Base-by-base conservation (phyloP, 495 filamentous ascomycete species). In the Podospora australis region DNA sequence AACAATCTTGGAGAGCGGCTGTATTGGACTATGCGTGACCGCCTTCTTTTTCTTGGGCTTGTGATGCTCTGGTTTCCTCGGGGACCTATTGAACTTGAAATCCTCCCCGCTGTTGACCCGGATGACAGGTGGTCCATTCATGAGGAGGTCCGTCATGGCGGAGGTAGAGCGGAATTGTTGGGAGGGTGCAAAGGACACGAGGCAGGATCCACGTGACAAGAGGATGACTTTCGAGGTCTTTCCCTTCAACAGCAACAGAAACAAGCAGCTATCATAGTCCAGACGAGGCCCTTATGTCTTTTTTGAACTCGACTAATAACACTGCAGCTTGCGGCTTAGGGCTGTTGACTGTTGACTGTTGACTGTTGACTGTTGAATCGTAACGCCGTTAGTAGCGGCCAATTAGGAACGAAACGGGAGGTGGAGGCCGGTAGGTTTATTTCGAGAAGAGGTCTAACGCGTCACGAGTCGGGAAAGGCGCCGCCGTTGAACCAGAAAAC, bases 101-200 rank as follows among this genome's bases (percentile, higher is more conserved):
- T 56, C 44, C 19, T 36, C 38, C 24, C 24, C 26, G 16, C 7
- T 39, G 28, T 28, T 49, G 24, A 46, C 54, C 19, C 44, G 54
- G 44, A 53, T 50, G 30, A 17, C 20, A 17, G 41, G 46, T 16
- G 52, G 49, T 16, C 48, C 47, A 17, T 60, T 49, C 25, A 62
- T 14, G 11, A 63, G 50, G 22, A 62, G 49, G 28, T 62, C 54
- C 39, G 54, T 38, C 62, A 64, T 64, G 26, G 32, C 53, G 55
- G 34, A 30, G 14, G 21, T 30, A n/a, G n/a, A n/a, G n/a, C n/a
- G n/a, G n/a, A n/a, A n/a, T n/a, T n/a, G n/a, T n/a, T n/a, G n/a
- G n/a, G n/a, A n/a, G n/a, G n/a, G n/a, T n/a, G n/a, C n/a, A n/a
- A n/a, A n/a, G n/a, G n/a, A n/a, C n/a, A n/a, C n/a, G n/a, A n/a